Evolutionary conservation across 225 moss, liverwort and hornwort genomes (phyloP).

Genomic region (Marchantia polymorpha): DNA sequence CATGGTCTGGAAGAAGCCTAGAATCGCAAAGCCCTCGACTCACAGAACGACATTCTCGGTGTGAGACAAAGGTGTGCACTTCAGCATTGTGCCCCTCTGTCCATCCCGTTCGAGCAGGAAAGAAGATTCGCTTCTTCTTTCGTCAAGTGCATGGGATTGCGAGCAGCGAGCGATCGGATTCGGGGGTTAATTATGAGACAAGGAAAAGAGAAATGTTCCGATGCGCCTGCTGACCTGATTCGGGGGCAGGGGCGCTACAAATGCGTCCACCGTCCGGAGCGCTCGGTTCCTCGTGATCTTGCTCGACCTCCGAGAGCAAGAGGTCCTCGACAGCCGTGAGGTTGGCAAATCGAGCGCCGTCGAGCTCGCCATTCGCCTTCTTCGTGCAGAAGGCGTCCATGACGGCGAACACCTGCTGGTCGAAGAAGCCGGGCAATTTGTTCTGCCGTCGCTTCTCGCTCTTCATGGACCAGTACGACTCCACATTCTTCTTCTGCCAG

Average conservation of each 20-base stretch:
- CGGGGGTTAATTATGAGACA: neutral
- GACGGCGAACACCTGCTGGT: conserved; percentile 59
- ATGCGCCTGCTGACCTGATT: conserved; percentile 19
- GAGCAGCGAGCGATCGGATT: too few relatives aligned
- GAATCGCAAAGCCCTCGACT: neutral
- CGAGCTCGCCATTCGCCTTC: conserved; percentile 32
- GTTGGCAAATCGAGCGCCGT: conserved; percentile 19
- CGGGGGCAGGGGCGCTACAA: conserved; percentile 17
- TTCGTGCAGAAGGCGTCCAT: conserved; percentile 41
- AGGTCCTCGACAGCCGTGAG: conserved; percentile 27
- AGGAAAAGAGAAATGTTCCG: neutral
- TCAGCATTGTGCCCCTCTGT: neutral
- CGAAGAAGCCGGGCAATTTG: conserved; percentile 66
- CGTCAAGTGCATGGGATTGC: too few relatives aligned
- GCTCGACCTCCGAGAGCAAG: conserved; percentile 38
- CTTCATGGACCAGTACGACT: conserved; percentile 78
- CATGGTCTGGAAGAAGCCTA: neutral
- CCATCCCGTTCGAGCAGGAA: neutral
- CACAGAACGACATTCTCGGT: neutral
- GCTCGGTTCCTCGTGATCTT: conserved; percentile 39
- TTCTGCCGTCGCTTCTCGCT: conserved; percentile 62
- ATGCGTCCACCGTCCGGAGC: conserved; percentile 1
- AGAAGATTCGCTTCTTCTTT: neutral
- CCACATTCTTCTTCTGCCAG: conserved; percentile 61
- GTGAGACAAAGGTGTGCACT: neutral